Percentiles rank a stretch among this genome's conserved stretches.
These are phyloP conservation scores for Neurospora sublineolata DNA, from an alignment of 495 filamentous ascomycete species.

Conservation along the genomic window DNA sequence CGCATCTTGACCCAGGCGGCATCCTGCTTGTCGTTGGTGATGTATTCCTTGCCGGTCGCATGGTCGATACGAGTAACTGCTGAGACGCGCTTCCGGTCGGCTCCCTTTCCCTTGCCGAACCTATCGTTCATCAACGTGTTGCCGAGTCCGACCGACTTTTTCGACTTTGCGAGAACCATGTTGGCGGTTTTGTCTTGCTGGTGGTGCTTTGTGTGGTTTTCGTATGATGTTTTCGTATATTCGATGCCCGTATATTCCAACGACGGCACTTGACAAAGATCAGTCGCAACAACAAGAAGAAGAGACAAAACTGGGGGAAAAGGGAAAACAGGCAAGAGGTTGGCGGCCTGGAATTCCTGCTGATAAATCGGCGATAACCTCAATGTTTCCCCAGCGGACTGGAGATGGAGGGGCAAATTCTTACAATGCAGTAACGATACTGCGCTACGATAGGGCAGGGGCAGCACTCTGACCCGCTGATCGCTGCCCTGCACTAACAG, in stretches of 20 bases:
- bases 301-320: not conserved
- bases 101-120: conserved; percentile 77
- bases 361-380: not conserved
- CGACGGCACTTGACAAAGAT: not conserved
- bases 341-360: not conserved
- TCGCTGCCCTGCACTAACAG: not conserved
- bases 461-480: conserved; percentile 2
- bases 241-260: not conserved
- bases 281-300: too few relatives aligned
- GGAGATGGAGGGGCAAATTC: conserved; percentile 28
- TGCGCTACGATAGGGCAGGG: conserved; percentile 11
- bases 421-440: conserved; percentile 6
- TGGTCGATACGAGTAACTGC: conserved; percentile 50
- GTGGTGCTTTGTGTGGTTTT: not conserved
- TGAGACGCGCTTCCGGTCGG: conserved; percentile 50
- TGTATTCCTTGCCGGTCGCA: conserved; percentile 51
- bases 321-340: not conserved
- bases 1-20: conserved; percentile 93
- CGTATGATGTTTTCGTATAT: too few relatives aligned
- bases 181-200: conserved; percentile 8
- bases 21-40: conserved; percentile 63
- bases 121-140: conserved; percentile 78
- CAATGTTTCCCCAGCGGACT: not conserved
- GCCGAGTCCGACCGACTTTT: conserved; percentile 86
- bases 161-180: conserved; percentile 94